phyloP scores from a whole-genome alignment of 78 protist genomes.

The Dictyostelium purpureum region DNA sequence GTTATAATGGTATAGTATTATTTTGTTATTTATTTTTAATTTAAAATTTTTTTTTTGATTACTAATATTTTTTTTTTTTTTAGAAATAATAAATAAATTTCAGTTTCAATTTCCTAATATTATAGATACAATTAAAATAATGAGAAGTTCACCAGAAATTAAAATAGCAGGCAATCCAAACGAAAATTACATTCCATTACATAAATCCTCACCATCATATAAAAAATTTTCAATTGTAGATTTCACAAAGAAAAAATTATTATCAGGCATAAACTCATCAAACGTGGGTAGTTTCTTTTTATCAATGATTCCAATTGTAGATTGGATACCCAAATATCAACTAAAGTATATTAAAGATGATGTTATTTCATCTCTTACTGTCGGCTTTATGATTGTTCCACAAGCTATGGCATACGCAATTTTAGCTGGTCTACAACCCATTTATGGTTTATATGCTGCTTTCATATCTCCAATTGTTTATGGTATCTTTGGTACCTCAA shows the following conservation, averaged over 20 bases:
- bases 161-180: background rate
- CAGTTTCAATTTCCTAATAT: background rate
- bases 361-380: conserved; percentile 80
- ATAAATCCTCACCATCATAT: background rate
- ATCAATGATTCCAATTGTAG: conserved; percentile 5
- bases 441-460: conserved; percentile 74
- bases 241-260: background rate
- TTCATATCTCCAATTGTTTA: conserved; percentile 78
- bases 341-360: conserved; percentile 68
- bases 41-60: background rate
- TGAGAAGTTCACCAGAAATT: background rate
- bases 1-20: conserved; percentile 18
- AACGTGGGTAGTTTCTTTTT: background rate
- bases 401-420: conserved; percentile 86
- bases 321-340: conserved; percentile 30
- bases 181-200: background rate
- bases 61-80: background rate
- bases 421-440: conserved; percentile 84
- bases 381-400: conserved; percentile 80
- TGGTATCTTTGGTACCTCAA: conserved; percentile 72
- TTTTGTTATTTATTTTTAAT: background rate
- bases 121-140: background rate
- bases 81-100: conserved; percentile 17
- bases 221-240: background rate
- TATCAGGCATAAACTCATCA: background rate